Percentiles rank a stretch among this genome's conserved stretches.
Conservation (phyloP, 441 rosid species). For the Jatropha multifida region DNA sequence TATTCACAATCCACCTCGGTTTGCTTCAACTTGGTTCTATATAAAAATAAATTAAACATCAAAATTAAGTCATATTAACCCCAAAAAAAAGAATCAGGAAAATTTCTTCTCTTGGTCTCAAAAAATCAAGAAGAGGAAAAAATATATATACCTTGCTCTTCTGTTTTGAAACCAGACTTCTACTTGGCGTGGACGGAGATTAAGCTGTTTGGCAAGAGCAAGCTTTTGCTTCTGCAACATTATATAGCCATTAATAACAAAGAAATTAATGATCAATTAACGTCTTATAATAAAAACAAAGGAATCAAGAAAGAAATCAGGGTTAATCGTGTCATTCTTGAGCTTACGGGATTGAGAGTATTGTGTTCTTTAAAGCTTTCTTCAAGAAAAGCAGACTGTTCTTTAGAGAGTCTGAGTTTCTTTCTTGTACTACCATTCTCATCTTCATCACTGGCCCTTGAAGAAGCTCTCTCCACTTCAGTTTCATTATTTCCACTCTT, state of each 20-base stretch:
- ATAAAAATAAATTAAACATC: no score
- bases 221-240: constrained; percentile 75
- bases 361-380: constrained; percentile 90
- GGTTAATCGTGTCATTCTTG: no score
- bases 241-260: background rate
- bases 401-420: constrained; percentile 89
- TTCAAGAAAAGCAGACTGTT: constrained; percentile 93
- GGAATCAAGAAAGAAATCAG: background rate
- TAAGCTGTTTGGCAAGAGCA: constrained; percentile 79
- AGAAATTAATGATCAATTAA: background rate
- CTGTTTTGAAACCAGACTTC: constrained; percentile 98
- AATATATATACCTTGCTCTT: constrained; percentile 66
- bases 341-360: constrained; percentile 86
- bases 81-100: no score
- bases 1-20: constrained; percentile 94
- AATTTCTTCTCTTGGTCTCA: no score
- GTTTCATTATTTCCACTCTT: constrained; percentile 35
- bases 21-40: constrained; percentile 93
- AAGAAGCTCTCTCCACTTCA: constrained; percentile 57
- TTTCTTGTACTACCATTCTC: constrained; percentile 79
- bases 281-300: background rate
- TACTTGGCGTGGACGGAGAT: constrained; percentile 91
- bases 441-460: constrained; percentile 85
- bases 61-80: background rate
- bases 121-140: background rate